These are phyloP conservation scores for Neonectria neomacrospora DNA, from an alignment of 2,329 filamentous ascomycete genomes.

Conservation along the genomic window DNA sequence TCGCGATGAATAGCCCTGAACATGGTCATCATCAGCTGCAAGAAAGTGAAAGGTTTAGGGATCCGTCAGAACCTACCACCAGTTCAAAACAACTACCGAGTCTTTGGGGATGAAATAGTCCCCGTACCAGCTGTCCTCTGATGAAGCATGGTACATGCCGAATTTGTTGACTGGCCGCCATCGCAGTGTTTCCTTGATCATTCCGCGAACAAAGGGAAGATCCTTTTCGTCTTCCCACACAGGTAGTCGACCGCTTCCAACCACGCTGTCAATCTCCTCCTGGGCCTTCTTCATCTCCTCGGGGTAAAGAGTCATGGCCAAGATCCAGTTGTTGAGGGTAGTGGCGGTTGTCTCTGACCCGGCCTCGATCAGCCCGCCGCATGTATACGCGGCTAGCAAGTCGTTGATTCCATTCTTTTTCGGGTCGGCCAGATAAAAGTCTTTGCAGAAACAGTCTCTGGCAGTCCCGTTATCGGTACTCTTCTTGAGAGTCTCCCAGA, in stretches of 20 bases:
- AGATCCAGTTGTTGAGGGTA: slow-evolving; percentile 53
- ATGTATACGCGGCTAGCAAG: slow-evolving; percentile 30
- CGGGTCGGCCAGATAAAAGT: slow-evolving; percentile 27
- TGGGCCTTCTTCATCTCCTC: slow-evolving; percentile 44
- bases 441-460: slow-evolving; percentile 33
- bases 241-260: slow-evolving; percentile 52
- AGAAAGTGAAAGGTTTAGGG: background rate
- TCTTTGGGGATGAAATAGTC: slow-evolving; percentile 33
- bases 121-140: slow-evolving; percentile 31
- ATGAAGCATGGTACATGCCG: slow-evolving; percentile 28
- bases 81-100: slow-evolving; percentile 29
- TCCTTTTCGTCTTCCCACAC: slow-evolving; percentile 50
- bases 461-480: slow-evolving; percentile 26
- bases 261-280: slow-evolving; percentile 52
- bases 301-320: slow-evolving; percentile 57
- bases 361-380: slow-evolving; percentile 35
- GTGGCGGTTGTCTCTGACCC: slow-evolving; percentile 39
- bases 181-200: slow-evolving; percentile 56
- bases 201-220: slow-evolving; percentile 55
- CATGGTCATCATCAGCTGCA: background rate
- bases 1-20: slow-evolving; percentile 30
- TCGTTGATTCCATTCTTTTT: slow-evolving; percentile 36
- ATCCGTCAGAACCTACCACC: slow-evolving; percentile 22
- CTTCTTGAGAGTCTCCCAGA: slow-evolving; percentile 30
- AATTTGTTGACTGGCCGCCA: slow-evolving; percentile 51